Base-by-base conservation (phyloP, 345 rosid genomes). In the Salix dunnii region DNA sequence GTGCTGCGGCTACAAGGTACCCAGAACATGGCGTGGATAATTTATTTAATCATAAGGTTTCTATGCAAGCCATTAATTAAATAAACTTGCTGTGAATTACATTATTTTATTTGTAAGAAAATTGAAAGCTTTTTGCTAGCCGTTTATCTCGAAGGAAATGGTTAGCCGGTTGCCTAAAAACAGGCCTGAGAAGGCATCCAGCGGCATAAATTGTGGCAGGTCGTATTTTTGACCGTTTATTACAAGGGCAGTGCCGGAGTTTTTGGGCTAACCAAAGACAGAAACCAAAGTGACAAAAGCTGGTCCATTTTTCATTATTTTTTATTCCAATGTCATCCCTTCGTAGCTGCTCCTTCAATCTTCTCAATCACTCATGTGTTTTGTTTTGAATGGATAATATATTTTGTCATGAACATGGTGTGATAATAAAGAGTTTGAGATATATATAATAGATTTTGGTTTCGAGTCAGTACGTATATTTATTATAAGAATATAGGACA, bases 121-220 rank as follows among this genome's bases (percentile, higher is more conserved):
- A 46, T 51, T 51, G 76, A 66, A 80, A 55, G 66, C 31, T 55
- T 68, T 36, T 74, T 71, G 21, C 60, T 27, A 28, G 31, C 11
- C 80, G 79, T 78, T 76, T 20, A 78, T 78, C 77, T 33, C 76
- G 4, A 81, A 36, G 86, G 4, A 14, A 62, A 73, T 40, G 67
- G 42, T 63, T 4, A 28, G 18, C 13, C n/a, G 17, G 7, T 2
- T 8, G 35, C 38, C 36, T 64, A 18, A 6, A 20, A 8, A 35
- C 10, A 66, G 17, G 7, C 6, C 10, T 64, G 67, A 64, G 66
- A 62, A 64, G n/a, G 33, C 42, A 25, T 67, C 48, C 48, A 67
- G 14, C 27, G 18, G 36, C 67, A 63, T 65, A 17, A 21, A 27
- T 66, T 71, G n/a, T 70, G 23, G 31, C 28, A 33, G 8, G 1